Base-by-base conservation (phyloP, 2,329 filamentous ascomycete species). In the Monosporascus sp. region DNA sequence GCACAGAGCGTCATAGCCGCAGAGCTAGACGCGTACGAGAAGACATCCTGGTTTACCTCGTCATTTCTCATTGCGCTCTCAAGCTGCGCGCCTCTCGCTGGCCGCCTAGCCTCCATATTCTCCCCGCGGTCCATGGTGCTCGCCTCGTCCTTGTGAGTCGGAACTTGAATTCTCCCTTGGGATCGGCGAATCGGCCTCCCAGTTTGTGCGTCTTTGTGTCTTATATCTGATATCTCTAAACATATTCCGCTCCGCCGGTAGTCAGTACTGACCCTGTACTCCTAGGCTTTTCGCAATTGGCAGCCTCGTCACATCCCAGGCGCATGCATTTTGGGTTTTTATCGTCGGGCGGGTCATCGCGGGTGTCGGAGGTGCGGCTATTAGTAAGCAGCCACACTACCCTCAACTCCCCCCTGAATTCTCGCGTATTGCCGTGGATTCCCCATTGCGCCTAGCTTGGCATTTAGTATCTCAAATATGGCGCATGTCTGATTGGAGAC, bases 11-110 rank as follows among this genome's bases (percentile, higher is more conserved):
- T 78, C 49, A 89, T 95, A 59, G 89, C 89, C 2, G 80, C 79
- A 7, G 89, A 93, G 59, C 75, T 95, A 2, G 78, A 89, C 69
- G 82, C 88, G 1, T 91, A 90, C 63, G 83, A 85, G 52, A 75
- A 84, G 52, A 85, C 84, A 37, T 88, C 84, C 68, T 95, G 89
- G 89, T 91, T 94, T 66, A 91, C 87, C 7, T 89, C 87, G 35
- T 78, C 86, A 2, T 95, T 90, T 66, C 76, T 94, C 48, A 78
- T 82, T 56, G 68, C 74, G 60, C 76, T 78, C 79, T 89, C 79
- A 28, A 78, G 77, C 14, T 70, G 88, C 14, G 81, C 86, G 0
- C 89, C 90, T 0, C 69, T 95, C 2, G 78, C 82, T 40, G 89
- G 89, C 7, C 84, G 89, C 18, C 74, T 95, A 1, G 83, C 85